Base-by-base conservation (phyloP, 108 stramenopile species). In the Epipyxis sp. region DNA sequence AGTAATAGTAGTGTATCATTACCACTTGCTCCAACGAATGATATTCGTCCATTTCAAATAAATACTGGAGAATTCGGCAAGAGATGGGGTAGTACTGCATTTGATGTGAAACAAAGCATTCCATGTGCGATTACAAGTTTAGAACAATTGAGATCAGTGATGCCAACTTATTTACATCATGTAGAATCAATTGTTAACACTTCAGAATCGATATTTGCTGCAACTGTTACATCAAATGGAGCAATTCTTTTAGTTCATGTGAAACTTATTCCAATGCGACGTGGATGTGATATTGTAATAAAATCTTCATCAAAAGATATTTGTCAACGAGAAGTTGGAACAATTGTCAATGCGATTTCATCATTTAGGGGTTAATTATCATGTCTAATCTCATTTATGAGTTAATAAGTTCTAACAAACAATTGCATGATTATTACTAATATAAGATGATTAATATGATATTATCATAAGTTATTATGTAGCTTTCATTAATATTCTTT, bases 61-160 rank as follows among this genome's bases (percentile, higher is more conserved):
- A 90, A 83, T 42, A 97, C 95, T 0, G 86, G 90, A 29, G 92
- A 94, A 77, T 97, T 97, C 65, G 95, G 95, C 61, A 81, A 88
- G 69, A 80, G 88, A 44, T 97, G 95, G 95, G 92, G 94, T 1
- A 69, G 27, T 1, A 68, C 62, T 69, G 44, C 90, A 89, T 67
- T 77, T 89, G 27, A 86, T 85, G 3, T 88, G 87, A 57, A 85
- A 87, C 69, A 89, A 91, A 32, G 59, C 83, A 1, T 84, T 84
- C 44, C 69, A 1, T 43, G 90, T 2, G 72, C 77, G 35, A 86
- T 88, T 0, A 78, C 86, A 39, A 82, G 85, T 50, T 80, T 88
- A 13, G 82, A 81, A 54, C 81, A 80, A 34, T 76, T 94, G 29
- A 79, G 88, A 43, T 77, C 82, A 40, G 90, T 86, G 46, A 89